Conservation (phyloP, 768 basidiomycete genomes). For the Clavulina sp. region DNA sequence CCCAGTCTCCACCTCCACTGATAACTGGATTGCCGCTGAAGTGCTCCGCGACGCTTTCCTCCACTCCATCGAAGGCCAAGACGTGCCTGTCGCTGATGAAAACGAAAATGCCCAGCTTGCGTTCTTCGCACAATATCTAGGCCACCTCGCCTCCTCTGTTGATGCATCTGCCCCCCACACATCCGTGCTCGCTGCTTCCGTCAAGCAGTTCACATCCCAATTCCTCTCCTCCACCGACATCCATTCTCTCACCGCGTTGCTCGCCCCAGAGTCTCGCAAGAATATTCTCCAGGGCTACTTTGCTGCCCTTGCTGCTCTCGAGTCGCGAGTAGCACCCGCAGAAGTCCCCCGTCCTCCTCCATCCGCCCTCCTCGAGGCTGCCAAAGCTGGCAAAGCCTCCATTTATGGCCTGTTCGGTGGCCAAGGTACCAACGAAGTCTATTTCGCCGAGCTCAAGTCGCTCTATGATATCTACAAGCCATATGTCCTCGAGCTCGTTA, state of each 20-base stretch:
- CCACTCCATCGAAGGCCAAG: slow-evolving; percentile 26
- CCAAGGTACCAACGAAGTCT: slow-evolving; percentile 95
- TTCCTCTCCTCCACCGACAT: slow-evolving; percentile 62
- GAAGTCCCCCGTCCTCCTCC: slow-evolving; percentile 39
- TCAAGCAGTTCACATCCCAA: slow-evolving; percentile 59
- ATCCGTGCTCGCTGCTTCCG: slow-evolving; percentile 25
- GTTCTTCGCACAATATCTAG: background rate
- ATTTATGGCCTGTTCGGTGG: slow-evolving; percentile 93
- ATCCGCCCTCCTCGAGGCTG: slow-evolving; percentile 53
- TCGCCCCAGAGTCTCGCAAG: slow-evolving; percentile 59
- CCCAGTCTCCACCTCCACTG: slow-evolving; percentile 60
- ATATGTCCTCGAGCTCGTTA: slow-evolving; percentile 62
- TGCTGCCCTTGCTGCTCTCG: slow-evolving; percentile 50
- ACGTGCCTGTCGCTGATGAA: slow-evolving; percentile 29
- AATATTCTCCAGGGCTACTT: slow-evolving; percentile 67
- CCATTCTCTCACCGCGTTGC: slow-evolving; percentile 61
- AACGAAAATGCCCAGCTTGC: slow-evolving; percentile 26
- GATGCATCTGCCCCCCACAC: too few relatives aligned
- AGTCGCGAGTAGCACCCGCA: slow-evolving; percentile 28
- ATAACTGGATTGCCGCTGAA: slow-evolving; percentile 88
- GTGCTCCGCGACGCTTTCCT: slow-evolving; percentile 79
- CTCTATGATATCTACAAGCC: slow-evolving; percentile 85
- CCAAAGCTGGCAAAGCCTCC: slow-evolving; percentile 41
- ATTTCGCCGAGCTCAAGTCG: slow-evolving; percentile 85
- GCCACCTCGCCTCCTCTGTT: background rate